A percentile compares a stretch with the other conserved stretches of the same genome.
Evolutionary conservation across 2,329 filamentous ascomycete genomes (phyloP).

Genomic region (Botrytis byssoidea): DNA sequence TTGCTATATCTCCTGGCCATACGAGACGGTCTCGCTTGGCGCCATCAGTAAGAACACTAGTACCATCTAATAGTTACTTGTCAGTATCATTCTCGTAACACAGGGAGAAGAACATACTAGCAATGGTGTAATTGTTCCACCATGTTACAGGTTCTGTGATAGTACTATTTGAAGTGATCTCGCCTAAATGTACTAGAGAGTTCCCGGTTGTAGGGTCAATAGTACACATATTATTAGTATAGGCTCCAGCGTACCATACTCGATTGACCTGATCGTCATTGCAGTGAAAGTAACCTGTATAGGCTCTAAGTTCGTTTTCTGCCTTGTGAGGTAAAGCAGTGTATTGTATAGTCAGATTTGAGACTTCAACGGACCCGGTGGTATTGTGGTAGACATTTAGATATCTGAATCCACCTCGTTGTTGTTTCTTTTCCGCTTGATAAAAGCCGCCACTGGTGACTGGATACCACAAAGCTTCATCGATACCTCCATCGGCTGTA

Average conservation of each 20-base stretch:
- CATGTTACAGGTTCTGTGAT: slow-evolving; percentile 7
- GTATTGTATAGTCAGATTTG: slow-evolving; percentile 39
- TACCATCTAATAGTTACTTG: slow-evolving; percentile 17
- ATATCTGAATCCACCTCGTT: slow-evolving; percentile 53
- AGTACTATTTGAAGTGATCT: background rate
- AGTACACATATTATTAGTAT: slow-evolving; percentile 39
- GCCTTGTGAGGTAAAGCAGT: slow-evolving; percentile 42
- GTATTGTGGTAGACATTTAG: slow-evolving; percentile 46
- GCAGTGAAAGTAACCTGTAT: slow-evolving; percentile 54
- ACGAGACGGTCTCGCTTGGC: slow-evolving; percentile 59
- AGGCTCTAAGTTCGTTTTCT: slow-evolving; percentile 40
- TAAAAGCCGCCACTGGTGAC: slow-evolving; percentile 42
- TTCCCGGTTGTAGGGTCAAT: slow-evolving; percentile 36
- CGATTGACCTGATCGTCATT: slow-evolving; percentile 51
- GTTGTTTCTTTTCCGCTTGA: slow-evolving; percentile 43
- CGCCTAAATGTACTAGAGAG: slow-evolving; percentile 25
- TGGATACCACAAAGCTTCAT: slow-evolving; percentile 50
- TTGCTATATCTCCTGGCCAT: slow-evolving; percentile 61
- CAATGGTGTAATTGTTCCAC: slow-evolving; percentile 17
- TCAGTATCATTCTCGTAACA: slow-evolving; percentile 36
- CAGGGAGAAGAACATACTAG: background rate
- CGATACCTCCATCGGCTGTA: slow-evolving; percentile 47
- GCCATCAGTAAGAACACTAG: slow-evolving; percentile 47
- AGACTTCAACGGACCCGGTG: slow-evolving; percentile 30
- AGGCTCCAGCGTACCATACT: slow-evolving; percentile 51